Evolutionary conservation across 306 rosid species (phyloP), one percentile per base, ranked within the genome.

Genomic region (Malus sylvestris): DNA sequence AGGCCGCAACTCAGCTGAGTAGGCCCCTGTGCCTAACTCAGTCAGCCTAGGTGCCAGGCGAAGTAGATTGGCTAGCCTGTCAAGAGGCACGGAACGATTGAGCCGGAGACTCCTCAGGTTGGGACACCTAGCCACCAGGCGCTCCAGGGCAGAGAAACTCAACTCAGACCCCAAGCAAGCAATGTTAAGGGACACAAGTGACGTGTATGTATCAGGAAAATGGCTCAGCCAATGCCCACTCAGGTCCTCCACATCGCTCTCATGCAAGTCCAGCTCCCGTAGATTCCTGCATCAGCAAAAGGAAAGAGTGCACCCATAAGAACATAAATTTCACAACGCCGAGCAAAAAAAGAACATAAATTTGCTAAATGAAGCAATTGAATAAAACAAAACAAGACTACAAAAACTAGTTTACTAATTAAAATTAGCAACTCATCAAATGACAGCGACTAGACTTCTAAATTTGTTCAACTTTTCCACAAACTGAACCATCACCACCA

Each of bases 151-250:
- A 63, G 93, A 76, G 79, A 87, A 81, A 86, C 85, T 92, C 85
- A 92, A 91, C 87, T 96, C 98, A 51, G 89, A 89, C n/a, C 52
- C 81, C 73, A 96, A 82, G 83, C 92, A 92, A 55, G 96, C 84
- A 80, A 96, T 88, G 81, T 96, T 89, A 19, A 96, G 97, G 42
- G 99, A 92, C 52, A 87, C 96, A n/a, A 96, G 79, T 1, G 97
- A 92, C 0, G 97, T 88, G 83, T 89, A 91, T 1, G 91, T 76
- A 87, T 96, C 99, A 25, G 97, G 99, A 77, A 96, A 96, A 73
- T 89, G 91, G 76, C 93, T 91, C 25, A 92, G 90, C 99, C 99
- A 96, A 82, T 91, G 97, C 67, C 99, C 99, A 70, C 88, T 86
- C 60, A 81, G 82, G 77, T 96, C 99, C 5, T 92, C 99, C 80